Conservation (phyloP, 2,329 filamentous ascomycete species). For the Penicillium griseofulvum region DNA sequence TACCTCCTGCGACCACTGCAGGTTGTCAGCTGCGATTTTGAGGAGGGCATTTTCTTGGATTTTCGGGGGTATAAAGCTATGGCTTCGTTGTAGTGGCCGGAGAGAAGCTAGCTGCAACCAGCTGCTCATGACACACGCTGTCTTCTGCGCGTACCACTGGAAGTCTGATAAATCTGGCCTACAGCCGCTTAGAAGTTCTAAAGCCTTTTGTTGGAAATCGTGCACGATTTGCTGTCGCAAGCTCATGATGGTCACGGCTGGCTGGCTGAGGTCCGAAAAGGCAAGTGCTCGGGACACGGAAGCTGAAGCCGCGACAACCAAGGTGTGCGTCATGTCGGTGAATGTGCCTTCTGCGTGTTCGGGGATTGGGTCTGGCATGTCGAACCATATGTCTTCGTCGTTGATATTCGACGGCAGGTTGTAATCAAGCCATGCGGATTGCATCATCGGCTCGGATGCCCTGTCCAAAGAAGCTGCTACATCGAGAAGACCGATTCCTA, state of each 20-base stretch:
- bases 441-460: conserved; percentile 37
- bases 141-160: conserved; percentile 27
- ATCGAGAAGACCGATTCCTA: conserved; percentile 30
- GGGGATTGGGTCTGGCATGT: conserved; percentile 19
- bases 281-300: conserved; percentile 24
- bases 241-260: conserved; percentile 21
- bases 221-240: conserved; percentile 26
- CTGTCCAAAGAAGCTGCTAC: conserved; percentile 30
- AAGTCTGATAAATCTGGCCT: conserved; percentile 22
- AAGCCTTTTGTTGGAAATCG: conserved; percentile 25
- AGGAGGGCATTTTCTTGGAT: conserved; percentile 26
- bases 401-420: conserved; percentile 30
- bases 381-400: conserved; percentile 28
- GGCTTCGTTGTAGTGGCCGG: conserved; percentile 27
- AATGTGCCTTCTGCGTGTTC: conserved; percentile 22
- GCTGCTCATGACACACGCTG: conserved; percentile 23
- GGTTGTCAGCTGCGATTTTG: conserved; percentile 25
- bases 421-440: conserved; percentile 27
- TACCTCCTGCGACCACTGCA: conserved; percentile 20
- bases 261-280: conserved; percentile 25
- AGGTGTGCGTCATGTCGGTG: conserved; percentile 30
- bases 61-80: conserved; percentile 23
- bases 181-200: conserved; percentile 20
- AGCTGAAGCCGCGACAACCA: conserved; percentile 24
- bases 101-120: conserved; percentile 30